Base-by-base conservation (phyloP, 306 rosid species). In the Canavalia ensiformis region DNA sequence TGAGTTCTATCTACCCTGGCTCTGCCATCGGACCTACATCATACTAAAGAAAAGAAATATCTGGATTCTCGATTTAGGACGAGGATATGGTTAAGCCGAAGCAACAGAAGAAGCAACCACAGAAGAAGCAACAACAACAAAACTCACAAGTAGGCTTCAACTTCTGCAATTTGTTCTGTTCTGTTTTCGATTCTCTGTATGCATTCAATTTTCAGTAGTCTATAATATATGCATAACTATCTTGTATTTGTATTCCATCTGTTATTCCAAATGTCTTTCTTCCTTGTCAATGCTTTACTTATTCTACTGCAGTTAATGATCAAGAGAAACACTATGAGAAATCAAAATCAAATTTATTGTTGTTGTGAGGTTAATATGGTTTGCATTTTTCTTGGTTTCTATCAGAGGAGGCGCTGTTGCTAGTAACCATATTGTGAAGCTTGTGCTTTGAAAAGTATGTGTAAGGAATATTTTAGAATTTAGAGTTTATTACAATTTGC, bases 21-120 rank as follows among this genome's bases (percentile, higher is more conserved):
- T 2, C 13, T 55, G 70, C 33, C 29, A 39, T 66, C 41, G 25
- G 49, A 65, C 79, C 74, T 33, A 11, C 41, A 18, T 70, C 73
- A 7, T 3, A 13, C 25, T 18, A 37, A 37, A 37, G 41, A 37
- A 2, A 37, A 64, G 62, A 68, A 73, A 13, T 72, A 51, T 75
- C 56, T 64, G 74, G 44, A 42, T 72, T 51, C 59, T 37, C 47
- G 71, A 42, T 87, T 83, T 3, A 3, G 49, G 68, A 56, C 66
- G 65, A 83, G 42, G 63, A n/a, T 29, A 87, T 87, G 90, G 88
- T 63, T 72, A 87, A 87, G 75, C 75, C 75, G 31, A 87, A 87
- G 72, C 87, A 84, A 67, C 90, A 84, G 79, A 87, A 83, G 87
- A 87, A 87, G 83, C 78, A 2, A 77, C 12, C 84, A 3, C 83